phyloP scores from a whole-genome alignment of 2,329 filamentous ascomycete genomes.

The Trichoderma simmonsii region DNA sequence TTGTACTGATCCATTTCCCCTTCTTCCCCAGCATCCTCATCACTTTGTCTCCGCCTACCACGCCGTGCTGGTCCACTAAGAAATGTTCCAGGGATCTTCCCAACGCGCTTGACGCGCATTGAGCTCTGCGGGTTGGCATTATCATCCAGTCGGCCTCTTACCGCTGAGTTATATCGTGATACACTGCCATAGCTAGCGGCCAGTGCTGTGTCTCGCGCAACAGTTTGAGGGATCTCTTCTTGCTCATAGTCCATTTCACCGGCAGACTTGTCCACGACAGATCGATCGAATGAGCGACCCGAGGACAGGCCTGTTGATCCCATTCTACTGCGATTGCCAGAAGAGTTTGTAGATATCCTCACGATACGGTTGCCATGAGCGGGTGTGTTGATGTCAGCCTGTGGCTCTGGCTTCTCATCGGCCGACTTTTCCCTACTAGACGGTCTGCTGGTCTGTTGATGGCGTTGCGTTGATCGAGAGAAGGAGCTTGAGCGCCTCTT shows the following conservation, averaged over 20 bases:
- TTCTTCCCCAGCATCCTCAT: constrained; percentile 57
- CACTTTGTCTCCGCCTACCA: constrained; percentile 65
- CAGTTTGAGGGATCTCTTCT: constrained; percentile 49
- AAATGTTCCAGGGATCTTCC: constrained; percentile 72
- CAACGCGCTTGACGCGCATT: constrained; percentile 72
- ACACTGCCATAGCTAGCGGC: constrained; percentile 50
- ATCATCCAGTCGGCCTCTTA: constrained; percentile 55
- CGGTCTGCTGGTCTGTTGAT: constrained; percentile 37
- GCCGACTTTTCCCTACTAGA: constrained; percentile 41
- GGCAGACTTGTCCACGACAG: constrained; percentile 33
- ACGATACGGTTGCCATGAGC: constrained; percentile 51
- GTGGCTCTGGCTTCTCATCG: constrained; percentile 38
- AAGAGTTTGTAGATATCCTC: constrained; percentile 53
- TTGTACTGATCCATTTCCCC: constrained; percentile 39
- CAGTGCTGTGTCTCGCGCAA: constrained; percentile 42
- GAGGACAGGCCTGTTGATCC: constrained; percentile 38
- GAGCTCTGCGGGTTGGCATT: constrained; percentile 67
- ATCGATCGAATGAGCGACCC: constrained; percentile 36
- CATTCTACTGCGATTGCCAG: constrained; percentile 41
- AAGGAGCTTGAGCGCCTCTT: constrained; percentile 52
- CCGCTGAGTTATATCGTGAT: constrained; percentile 52
- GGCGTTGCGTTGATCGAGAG: constrained; percentile 35
- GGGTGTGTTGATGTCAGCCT: constrained; percentile 52
- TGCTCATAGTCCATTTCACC: constrained; percentile 43
- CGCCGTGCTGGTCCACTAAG: constrained; percentile 76